These are phyloP conservation scores for Linnemannia zychae DNA, from an alignment of 192 early-diverging fungal genomes.

Conservation along the genomic window DNA sequence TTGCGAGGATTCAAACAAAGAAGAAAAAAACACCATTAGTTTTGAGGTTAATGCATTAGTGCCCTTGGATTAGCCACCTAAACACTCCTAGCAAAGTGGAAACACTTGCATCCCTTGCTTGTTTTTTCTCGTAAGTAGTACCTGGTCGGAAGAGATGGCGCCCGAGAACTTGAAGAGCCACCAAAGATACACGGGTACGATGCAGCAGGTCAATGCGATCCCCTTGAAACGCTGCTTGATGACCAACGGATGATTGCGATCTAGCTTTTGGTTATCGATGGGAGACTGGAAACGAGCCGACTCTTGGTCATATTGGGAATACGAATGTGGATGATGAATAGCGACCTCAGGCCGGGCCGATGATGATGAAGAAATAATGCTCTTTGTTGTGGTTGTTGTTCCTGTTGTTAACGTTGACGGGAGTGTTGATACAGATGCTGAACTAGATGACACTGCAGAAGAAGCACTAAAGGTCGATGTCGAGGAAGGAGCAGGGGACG, in stretches of 20 bases:
- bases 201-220: slow-evolving; percentile 57
- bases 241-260: slow-evolving; percentile 68
- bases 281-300: neutral
- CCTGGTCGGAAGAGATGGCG: slow-evolving; percentile 27
- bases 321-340: slow-evolving; percentile 2
- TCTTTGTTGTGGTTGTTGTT: neutral
- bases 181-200: slow-evolving; percentile 56
- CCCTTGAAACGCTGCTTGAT: slow-evolving; percentile 67
- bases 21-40: too few relatives aligned
- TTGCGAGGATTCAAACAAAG: too few relatives aligned
- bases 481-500: neutral
- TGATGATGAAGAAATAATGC: neutral
- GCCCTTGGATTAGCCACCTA: too few relatives aligned
- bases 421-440: slow-evolving; percentile 5
- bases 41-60: too few relatives aligned
- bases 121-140: neutral
- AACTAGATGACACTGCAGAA: neutral
- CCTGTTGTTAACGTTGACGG: neutral
- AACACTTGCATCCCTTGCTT: too few relatives aligned
- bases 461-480: neutral
- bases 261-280: slow-evolving; percentile 19
- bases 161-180: slow-evolving; percentile 32
- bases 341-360: slow-evolving; percentile 23
- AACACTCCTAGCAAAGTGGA: too few relatives aligned
- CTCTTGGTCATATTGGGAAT: slow-evolving; percentile 1